Conservation (phyloP, 1,284 basidiomycete species). For the Ceratobasidium sp. region DNA sequence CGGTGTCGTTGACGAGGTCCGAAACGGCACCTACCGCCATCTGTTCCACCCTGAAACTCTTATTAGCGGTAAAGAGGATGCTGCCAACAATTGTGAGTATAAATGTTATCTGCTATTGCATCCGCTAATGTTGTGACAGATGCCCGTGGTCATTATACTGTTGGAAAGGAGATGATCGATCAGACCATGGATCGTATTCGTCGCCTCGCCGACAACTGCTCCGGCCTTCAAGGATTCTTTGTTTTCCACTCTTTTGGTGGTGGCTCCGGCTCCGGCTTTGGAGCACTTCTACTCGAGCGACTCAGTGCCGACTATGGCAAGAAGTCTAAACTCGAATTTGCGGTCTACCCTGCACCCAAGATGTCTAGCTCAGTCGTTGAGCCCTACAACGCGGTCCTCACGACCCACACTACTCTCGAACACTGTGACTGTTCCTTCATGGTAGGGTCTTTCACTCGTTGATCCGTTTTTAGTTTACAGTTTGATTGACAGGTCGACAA, state of each 20-base stretch:
- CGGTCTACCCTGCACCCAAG: slow-evolving; percentile 95
- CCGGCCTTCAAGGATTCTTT: slow-evolving; percentile 99
- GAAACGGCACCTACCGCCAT: slow-evolving; percentile 90
- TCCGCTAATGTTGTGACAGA: slow-evolving; percentile 58
- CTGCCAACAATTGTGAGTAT: slow-evolving; percentile 94
- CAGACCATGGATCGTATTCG: slow-evolving; percentile 95
- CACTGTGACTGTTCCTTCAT: slow-evolving; percentile 99
- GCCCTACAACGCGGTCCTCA: slow-evolving; percentile 98
- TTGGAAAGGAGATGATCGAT: slow-evolving; percentile 86
- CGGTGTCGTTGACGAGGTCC: slow-evolving; percentile 95
- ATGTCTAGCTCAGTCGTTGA: slow-evolving; percentile 98
- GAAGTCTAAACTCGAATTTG: slow-evolving; percentile 99
- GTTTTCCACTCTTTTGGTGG: slow-evolving; percentile 99
- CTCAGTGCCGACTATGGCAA: slow-evolving; percentile 98
- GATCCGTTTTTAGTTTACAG: slow-evolving; percentile 35
- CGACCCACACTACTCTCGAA: slow-evolving; percentile 98
- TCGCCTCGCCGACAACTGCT: slow-evolving; percentile 96
- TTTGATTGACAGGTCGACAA: slow-evolving; percentile 77
- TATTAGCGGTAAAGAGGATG: slow-evolving; percentile 99
- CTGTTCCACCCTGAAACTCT: slow-evolving; percentile 99
- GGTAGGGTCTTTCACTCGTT: slow-evolving; percentile 58
- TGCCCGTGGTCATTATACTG: slow-evolving; percentile 97
- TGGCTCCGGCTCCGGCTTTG: slow-evolving; percentile 97
- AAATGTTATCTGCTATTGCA: slow-evolving; percentile 36
- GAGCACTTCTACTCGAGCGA: slow-evolving; percentile 95